Conservation (phyloP, 2,329 filamentous ascomycete species). For the Colletotrichum filicis region DNA sequence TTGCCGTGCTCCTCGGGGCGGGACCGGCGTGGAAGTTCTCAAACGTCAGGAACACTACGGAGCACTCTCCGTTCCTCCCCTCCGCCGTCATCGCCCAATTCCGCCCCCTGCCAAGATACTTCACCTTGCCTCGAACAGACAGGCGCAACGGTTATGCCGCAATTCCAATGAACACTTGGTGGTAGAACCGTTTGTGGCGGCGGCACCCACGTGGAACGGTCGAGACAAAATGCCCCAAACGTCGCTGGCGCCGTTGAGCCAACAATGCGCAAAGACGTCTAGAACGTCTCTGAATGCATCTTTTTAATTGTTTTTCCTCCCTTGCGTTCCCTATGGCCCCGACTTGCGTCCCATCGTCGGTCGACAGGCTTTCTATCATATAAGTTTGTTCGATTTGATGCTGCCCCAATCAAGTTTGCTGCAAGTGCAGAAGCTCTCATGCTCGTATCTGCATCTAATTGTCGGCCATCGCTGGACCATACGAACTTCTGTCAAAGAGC, state of each 20-base stretch:
- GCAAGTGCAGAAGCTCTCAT: neutral
- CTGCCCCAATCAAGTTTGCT: neutral
- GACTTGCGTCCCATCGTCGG: neutral
- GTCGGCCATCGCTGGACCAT: neutral
- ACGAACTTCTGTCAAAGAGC: neutral
- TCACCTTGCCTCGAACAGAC: neutral
- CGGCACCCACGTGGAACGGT: slow-evolving; percentile 10
- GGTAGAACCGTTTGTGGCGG: slow-evolving; percentile 1
- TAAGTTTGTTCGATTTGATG: neutral
- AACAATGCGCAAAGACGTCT: neutral
- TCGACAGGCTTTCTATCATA: too few relatives aligned
- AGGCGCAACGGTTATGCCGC: neutral
- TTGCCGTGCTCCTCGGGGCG: neutral
- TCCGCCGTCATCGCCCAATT: neutral
- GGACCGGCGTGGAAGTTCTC: neutral
- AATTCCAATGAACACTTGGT: neutral
- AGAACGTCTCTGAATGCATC: neutral
- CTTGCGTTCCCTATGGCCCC: neutral
- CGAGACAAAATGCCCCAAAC: neutral
- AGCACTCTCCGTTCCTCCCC: neutral
- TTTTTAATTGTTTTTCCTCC: neutral
- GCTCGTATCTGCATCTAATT: neutral
- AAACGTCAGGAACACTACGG: too few relatives aligned
- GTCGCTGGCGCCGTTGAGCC: slow-evolving; percentile 4
- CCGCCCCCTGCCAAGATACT: neutral